These are phyloP conservation scores for Centella asiatica DNA, from an alignment of 129 eudicot species.

Conservation along the genomic window DNA sequence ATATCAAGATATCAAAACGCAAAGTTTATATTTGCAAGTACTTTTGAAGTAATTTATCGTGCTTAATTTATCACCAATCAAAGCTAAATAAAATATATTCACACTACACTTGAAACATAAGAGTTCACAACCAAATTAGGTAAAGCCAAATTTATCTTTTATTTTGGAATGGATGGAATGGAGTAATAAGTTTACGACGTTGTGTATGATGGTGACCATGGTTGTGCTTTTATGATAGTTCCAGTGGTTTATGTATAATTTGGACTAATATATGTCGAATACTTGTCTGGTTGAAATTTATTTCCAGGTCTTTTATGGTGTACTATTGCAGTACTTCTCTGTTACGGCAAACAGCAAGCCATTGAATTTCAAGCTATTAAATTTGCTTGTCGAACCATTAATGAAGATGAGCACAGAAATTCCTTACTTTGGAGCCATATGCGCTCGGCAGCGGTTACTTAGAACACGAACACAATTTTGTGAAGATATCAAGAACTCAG, in stretches of 20 bases:
- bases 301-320: conserved; percentile 82
- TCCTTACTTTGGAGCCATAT: conserved; percentile 90
- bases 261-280: not conserved
- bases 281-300: not conserved
- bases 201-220: too few species aligned
- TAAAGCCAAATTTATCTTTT: too few species aligned
- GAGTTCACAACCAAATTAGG: too few species aligned
- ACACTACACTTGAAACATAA: too few species aligned
- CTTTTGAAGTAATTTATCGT: too few species aligned
- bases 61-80: too few species aligned
- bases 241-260: not conserved
- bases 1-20: too few species aligned
- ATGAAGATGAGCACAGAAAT: conserved; percentile 92
- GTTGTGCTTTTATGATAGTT: not conserved
- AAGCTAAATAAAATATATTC: too few species aligned
- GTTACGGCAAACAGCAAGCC: conserved; percentile 76
- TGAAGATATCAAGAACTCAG: conserved; percentile 67
- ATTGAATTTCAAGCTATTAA: conserved; percentile 54
- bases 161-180: too few species aligned
- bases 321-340: conserved; percentile 86
- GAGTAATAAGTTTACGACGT: too few species aligned
- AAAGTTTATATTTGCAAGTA: too few species aligned
- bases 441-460: conserved; percentile 82
- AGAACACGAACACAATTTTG: conserved; percentile 58
- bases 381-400: conserved; percentile 84